Conservation (phyloP, 2,329 filamentous ascomycete species). For the Rutstroemia sydowiana region DNA sequence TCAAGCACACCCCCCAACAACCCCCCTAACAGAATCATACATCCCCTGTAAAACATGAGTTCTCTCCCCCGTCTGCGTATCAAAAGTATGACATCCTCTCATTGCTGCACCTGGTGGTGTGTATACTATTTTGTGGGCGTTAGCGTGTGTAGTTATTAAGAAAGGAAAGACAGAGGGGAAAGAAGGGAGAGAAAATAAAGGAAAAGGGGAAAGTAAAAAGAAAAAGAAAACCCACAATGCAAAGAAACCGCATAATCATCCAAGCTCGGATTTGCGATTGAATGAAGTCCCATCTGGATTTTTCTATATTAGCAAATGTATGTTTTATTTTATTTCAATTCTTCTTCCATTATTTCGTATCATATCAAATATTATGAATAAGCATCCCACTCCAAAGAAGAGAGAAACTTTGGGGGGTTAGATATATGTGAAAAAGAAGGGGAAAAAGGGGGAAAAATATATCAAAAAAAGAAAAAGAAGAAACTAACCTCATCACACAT, state of each 20-base stretch:
- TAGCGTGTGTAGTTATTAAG: neutral
- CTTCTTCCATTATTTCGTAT: too few species aligned
- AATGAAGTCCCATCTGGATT: conserved; percentile 65
- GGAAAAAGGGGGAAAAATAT: neutral
- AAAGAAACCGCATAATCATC: conserved; percentile 76
- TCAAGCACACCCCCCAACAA: too few species aligned
- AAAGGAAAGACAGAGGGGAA: too few species aligned
- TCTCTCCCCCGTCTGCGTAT: conserved; percentile 65
- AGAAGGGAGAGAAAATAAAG: neutral
- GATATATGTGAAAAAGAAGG: neutral
- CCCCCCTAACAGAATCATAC: conserved; percentile 54
- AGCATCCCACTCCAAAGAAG: too few species aligned
- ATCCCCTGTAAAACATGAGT: conserved; percentile 63
- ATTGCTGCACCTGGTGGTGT: conserved; percentile 87
- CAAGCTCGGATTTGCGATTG: conserved; percentile 66
- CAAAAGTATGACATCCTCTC: conserved; percentile 74
- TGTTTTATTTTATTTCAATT: too few species aligned
- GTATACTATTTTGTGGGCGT: conserved; percentile 45
- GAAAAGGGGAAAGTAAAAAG: neutral
- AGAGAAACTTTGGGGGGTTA: too few species aligned
- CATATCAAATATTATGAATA: too few species aligned
- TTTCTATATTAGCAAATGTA: too few species aligned
- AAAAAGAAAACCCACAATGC: conserved; percentile 41
- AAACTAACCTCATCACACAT: conserved; percentile 64
- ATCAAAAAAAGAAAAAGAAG: neutral